Evolutionary conservation across 2,329 filamentous ascomycete genomes (phyloP).

Genomic region (Gremmenia infestans): DNA sequence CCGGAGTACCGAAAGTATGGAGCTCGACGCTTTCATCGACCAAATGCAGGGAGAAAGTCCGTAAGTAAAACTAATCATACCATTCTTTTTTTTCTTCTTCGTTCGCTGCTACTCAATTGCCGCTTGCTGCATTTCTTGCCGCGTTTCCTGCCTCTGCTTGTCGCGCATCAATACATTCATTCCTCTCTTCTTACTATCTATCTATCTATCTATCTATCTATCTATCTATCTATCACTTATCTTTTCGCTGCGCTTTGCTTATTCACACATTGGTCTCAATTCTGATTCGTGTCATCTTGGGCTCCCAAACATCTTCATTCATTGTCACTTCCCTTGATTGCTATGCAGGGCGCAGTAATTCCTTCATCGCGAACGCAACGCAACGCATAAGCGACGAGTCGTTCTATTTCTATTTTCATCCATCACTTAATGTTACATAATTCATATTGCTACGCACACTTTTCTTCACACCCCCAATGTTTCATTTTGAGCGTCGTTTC

Average conservation of each 20-base stretch:
- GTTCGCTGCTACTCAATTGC: background rate
- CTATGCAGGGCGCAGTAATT: too few species aligned
- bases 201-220: background rate
- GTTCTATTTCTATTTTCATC: constrained; percentile 13
- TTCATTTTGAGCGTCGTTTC: constrained; percentile 3
- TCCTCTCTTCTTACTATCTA: background rate
- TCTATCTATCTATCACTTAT: background rate
- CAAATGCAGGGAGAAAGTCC: constrained; percentile 16
- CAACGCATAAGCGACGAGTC: constrained; percentile 21
- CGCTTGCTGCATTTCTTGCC: background rate
- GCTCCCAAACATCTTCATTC: constrained; percentile 3
- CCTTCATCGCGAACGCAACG: constrained; percentile 3
- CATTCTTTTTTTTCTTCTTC: constrained; percentile 1
- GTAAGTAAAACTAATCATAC: constrained; percentile 15
- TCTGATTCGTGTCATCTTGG: constrained; percentile 8
- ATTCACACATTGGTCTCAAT: background rate
- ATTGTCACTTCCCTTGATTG: constrained; percentile 6
- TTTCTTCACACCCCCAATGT: constrained; percentile 4
- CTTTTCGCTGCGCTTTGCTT: background rate
- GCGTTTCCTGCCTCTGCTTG: background rate
- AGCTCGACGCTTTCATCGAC: constrained; percentile 21
- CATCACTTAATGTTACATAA: constrained; percentile 2
- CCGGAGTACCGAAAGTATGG: constrained; percentile 24
- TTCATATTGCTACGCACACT: constrained; percentile 4
- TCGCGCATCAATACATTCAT: background rate